phyloP scores from a whole-genome alignment of 768 basidiomycete genomes.

The Infundibulicybe gibba region DNA sequence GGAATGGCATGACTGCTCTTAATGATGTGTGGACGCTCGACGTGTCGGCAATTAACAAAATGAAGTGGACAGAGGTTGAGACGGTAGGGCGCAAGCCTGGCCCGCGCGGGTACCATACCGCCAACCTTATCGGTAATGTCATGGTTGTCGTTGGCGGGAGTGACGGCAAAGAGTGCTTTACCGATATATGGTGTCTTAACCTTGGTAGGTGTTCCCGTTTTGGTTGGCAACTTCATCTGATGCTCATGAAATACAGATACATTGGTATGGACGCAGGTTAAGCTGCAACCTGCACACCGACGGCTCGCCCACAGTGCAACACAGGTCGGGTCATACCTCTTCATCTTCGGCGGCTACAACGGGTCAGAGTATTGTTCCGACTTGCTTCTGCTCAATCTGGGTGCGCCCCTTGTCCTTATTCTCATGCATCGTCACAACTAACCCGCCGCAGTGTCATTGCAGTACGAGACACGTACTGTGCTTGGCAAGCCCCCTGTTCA shows the following conservation, averaged over 20 bases:
- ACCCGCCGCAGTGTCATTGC: constrained; percentile 61
- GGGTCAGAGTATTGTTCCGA: constrained; percentile 71
- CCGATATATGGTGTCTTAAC: constrained; percentile 84
- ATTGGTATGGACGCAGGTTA: constrained; percentile 42
- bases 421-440: not conserved
- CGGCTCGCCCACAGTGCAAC: constrained; percentile 85
- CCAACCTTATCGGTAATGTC: constrained; percentile 78
- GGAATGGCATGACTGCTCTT: constrained; percentile 85
- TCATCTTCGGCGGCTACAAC: constrained; percentile 88
- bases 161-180: constrained; percentile 85
- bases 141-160: constrained; percentile 92
- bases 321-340: constrained; percentile 89
- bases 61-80: constrained; percentile 43
- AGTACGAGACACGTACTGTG: constrained; percentile 73
- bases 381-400: constrained; percentile 82
- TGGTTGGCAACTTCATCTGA: not conserved
- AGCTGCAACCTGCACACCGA: constrained; percentile 40
- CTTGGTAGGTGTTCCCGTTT: constrained; percentile 54
- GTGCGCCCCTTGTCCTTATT: constrained; percentile 39
- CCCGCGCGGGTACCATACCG: constrained; percentile 85
- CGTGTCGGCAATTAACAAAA: constrained; percentile 30
- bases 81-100: constrained; percentile 55
- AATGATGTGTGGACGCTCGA: constrained; percentile 91
- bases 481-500: constrained; percentile 66
- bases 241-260: constrained; percentile 27